Conservation (phyloP, 805 yeast species). For the Candida koratica region DNA sequence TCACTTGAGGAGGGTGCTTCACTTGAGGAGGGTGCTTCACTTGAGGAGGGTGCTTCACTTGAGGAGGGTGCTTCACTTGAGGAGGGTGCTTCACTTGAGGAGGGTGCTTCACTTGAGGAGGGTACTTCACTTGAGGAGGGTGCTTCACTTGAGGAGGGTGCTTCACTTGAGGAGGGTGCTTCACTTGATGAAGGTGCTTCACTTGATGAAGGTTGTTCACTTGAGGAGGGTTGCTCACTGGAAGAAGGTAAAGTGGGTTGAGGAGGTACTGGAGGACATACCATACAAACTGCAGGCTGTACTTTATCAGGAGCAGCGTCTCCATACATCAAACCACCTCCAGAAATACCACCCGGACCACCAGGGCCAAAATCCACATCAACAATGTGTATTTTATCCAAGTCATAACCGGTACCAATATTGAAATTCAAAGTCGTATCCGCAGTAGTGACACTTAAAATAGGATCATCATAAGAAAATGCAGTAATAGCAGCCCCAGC, state of each 20-base stretch:
- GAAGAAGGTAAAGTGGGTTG: slow-evolving; percentile 4
- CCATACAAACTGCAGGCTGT: slow-evolving; percentile 16
- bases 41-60: neutral
- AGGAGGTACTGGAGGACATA: slow-evolving; percentile 16
- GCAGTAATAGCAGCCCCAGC: slow-evolving; percentile 9
- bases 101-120: neutral
- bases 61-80: neutral
- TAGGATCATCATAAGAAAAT: slow-evolving; percentile 4
- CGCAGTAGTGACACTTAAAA: slow-evolving; percentile 1
- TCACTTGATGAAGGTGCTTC: neutral
- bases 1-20: neutral
- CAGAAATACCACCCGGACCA: slow-evolving; percentile 7
- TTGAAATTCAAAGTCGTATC: slow-evolving; percentile 9
- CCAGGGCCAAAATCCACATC: slow-evolving; percentile 7
- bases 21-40: neutral
- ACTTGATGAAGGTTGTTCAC: slow-evolving; percentile 5
- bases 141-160: neutral
- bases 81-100: neutral
- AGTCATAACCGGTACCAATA: slow-evolving; percentile 20
- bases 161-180: neutral
- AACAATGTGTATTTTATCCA: slow-evolving; percentile 7
- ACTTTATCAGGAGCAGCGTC: slow-evolving; percentile 10
- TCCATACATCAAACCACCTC: slow-evolving; percentile 4
- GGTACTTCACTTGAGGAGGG: neutral
- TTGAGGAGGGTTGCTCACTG: neutral